phyloP scores from a whole-genome alignment of 2,329 filamentous ascomycete genomes.

The Podosphaera aphanis region DNA sequence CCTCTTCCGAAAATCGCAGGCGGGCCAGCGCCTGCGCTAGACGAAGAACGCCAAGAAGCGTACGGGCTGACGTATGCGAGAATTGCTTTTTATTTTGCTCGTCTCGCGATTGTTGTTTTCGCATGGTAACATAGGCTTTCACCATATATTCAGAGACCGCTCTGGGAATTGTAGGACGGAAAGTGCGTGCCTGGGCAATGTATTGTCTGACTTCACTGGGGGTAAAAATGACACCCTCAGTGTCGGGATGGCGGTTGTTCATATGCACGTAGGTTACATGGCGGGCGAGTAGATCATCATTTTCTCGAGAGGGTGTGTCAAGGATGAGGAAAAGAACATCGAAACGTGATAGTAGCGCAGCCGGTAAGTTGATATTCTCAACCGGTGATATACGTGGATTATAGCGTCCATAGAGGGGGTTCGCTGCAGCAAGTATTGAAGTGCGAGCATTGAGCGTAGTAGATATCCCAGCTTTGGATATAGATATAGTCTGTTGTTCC shows the following conservation, averaged over 20 bases:
- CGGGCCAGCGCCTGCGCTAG: slow-evolving; percentile 83
- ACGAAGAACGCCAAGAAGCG: slow-evolving; percentile 75
- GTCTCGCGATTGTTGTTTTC: slow-evolving; percentile 74
- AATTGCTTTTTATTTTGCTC: slow-evolving; percentile 84
- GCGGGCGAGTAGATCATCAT: slow-evolving; percentile 77
- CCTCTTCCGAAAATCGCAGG: slow-evolving; percentile 64
- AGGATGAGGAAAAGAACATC: slow-evolving; percentile 92
- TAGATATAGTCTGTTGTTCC: slow-evolving; percentile 70
- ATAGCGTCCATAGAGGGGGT: slow-evolving; percentile 92
- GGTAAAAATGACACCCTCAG: slow-evolving; percentile 55
- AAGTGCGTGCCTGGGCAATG: slow-evolving; percentile 76
- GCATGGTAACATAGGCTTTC: slow-evolving; percentile 85
- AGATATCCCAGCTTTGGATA: slow-evolving; percentile 81
- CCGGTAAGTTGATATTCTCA: slow-evolving; percentile 98
- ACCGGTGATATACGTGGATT: slow-evolving; percentile 93
- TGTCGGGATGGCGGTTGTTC: slow-evolving; percentile 77
- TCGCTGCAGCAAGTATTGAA: slow-evolving; percentile 84
- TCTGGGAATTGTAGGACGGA: slow-evolving; percentile 65
- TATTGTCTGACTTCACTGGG: slow-evolving; percentile 90
- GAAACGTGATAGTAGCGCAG: slow-evolving; percentile 86
- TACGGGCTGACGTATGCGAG: slow-evolving; percentile 81
- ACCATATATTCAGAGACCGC: slow-evolving; percentile 87
- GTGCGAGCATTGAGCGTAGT: slow-evolving; percentile 92
- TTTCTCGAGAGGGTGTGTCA: slow-evolving; percentile 74
- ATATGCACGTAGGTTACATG: slow-evolving; percentile 96